Conservation (phyloP, 108 stramenopile species). For the Nitzschia sp. region DNA sequence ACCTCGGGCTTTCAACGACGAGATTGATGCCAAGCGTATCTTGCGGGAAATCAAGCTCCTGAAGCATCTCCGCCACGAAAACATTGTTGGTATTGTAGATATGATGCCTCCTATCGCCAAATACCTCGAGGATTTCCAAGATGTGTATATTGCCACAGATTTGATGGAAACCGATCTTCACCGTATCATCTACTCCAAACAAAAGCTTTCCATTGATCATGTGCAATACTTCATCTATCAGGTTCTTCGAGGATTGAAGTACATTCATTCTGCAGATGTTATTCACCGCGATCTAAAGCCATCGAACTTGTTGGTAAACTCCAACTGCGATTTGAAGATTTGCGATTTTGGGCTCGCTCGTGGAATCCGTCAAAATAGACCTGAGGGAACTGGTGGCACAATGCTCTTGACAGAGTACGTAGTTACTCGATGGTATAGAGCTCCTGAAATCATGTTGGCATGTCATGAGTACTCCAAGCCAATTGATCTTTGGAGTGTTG, state of each 20-base stretch:
- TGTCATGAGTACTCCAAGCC: constrained; percentile 98
- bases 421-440: constrained; percentile 98
- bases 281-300: constrained; percentile 98
- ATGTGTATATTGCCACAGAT: constrained; percentile 97
- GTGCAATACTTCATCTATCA: constrained; percentile 98
- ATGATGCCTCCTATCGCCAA: constrained; percentile 86
- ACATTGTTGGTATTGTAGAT: constrained; percentile 84
- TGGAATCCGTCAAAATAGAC: constrained; percentile 62
- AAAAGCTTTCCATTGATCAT: constrained; percentile 93
- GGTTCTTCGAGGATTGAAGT: constrained; percentile 94
- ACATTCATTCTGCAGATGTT: constrained; percentile 98
- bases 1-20: constrained; percentile 93
- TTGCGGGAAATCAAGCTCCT: constrained; percentile 96
- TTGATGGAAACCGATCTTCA: constrained; percentile 99
- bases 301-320: constrained; percentile 96
- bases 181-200: constrained; percentile 98
- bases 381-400: constrained; percentile 52
- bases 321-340: constrained; percentile 98
- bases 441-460: constrained; percentile 99
- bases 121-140: constrained; percentile 88
- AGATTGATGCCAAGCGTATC: constrained; percentile 99
- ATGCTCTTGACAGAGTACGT: constrained; percentile 93
- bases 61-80: constrained; percentile 90
- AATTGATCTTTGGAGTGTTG: constrained; percentile 95
- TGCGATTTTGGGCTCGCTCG: constrained; percentile 99